Evolutionary conservation across 2,329 filamentous ascomycete species (phyloP), one percentile per base, ranked within the genome.

Genomic region (Fusarium transvaalense): DNA sequence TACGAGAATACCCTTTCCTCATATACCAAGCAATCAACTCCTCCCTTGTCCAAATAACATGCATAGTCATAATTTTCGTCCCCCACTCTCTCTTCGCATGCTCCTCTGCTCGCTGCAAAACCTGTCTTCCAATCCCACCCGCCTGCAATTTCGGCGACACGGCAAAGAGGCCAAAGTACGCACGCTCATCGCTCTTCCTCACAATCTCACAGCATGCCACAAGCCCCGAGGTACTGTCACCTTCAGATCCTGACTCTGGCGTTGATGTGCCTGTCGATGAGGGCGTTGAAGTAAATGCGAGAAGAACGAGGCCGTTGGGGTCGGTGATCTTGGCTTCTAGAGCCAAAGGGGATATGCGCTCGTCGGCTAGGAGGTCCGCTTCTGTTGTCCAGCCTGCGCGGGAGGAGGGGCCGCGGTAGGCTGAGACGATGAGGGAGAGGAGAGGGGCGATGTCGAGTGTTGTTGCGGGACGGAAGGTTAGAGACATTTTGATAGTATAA

Each of bases 91-190:
- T 57, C 31, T 68, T 73, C 0, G 78, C 79, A 64, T 79, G 78
- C 13, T 61, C 66, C 72, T 85, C 84, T 0, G 82, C 83, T 37
- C 76, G 70, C 2, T 69, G 74, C 17, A 85, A 75, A 17, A 84
- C 78, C 54, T 71, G 72, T 52, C 77, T 71, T 0, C 84, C 84
- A 43, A 85, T 70, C 0, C 84, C 83, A 15, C 80, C 79, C 6
- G 78, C 79, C 72, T 85, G 83, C 29, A 75, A 66, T 6, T 56
- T 56, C 3, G 81, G 81, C 37, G 82, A 78, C 1, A 86, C 83
- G 39, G 83, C 83, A 21, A 86, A 83, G 35, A 85, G 77, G 51
- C 82, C 82, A 52, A 85, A 83, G 72, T 84, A 82, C 19, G 77
- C 79, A 35, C 76, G 61, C 34, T 63, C 72, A 29, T 65, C 64